These are phyloP conservation scores for Oenanthe sinensis DNA, from an alignment of 129 eudicot genomes.

Conservation along the genomic window DNA sequence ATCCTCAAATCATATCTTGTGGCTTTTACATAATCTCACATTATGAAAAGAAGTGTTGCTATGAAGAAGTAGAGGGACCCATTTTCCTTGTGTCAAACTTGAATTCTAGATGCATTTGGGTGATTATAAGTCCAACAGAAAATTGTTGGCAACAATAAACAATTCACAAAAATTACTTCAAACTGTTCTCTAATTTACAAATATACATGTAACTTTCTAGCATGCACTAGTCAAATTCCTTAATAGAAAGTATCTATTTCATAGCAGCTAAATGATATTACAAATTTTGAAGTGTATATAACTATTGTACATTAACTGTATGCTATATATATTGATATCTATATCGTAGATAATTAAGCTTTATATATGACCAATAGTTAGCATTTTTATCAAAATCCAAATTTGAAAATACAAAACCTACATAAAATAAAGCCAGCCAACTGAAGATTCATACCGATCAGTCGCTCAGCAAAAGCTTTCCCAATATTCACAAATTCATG, in stretches of 20 bases:
- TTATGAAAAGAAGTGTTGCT: not conserved
- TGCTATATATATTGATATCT: not conserved
- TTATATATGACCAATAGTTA: not conserved
- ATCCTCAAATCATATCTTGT: not conserved
- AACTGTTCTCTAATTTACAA: not conserved
- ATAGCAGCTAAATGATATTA: not conserved
- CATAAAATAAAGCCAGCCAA: not conserved
- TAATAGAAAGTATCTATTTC: not conserved
- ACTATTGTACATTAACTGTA: not conserved
- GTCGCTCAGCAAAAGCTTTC: slow-evolving; percentile 82
- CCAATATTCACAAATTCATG: slow-evolving; percentile 95
- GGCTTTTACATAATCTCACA: not conserved
- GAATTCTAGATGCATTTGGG: not conserved
- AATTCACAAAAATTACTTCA: not conserved
- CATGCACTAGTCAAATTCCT: not conserved
- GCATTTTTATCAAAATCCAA: not conserved
- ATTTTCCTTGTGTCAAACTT: not conserved
- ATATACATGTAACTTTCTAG: not conserved
- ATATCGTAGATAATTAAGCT: not conserved
- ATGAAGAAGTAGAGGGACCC: not conserved
- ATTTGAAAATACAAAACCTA: not conserved
- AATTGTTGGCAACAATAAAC: not conserved
- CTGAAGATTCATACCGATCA: slow-evolving; percentile 57
- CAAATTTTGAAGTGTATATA: not conserved
- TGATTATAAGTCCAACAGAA: not conserved